Conservation (phyloP, 176 grass and related monocot genomes). For the Otatea glauca region DNA sequence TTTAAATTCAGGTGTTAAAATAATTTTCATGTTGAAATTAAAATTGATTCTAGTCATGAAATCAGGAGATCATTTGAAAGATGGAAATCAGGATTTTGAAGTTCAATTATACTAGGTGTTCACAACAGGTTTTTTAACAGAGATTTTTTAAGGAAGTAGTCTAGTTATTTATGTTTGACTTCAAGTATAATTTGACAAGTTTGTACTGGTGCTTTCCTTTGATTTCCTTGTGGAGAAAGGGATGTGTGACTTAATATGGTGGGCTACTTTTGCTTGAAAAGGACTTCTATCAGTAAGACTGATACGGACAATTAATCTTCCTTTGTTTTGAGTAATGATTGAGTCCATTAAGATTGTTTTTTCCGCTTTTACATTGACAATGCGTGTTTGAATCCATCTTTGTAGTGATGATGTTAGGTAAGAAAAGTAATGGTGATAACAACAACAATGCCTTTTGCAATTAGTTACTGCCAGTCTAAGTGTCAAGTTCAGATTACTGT, state of each 20-base stretch:
- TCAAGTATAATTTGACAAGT: neutral
- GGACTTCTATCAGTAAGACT: constrained; percentile 36
- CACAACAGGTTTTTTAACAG: neutral
- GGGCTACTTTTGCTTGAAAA: constrained; percentile 43
- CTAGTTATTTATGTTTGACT: neutral
- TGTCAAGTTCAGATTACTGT: constrained; percentile 9
- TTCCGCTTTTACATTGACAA: constrained; percentile 27
- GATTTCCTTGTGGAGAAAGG: constrained; percentile 19
- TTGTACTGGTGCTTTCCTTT: neutral
- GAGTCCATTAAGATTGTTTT: constrained; percentile 38
- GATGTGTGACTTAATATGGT: constrained; percentile 30
- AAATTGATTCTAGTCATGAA: neutral
- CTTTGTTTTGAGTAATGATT: constrained; percentile 39
- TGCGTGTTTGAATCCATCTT: constrained; percentile 39
- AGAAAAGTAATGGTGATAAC: constrained; percentile 40
- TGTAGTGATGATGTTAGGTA: constrained; percentile 46
- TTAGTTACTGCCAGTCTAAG: neutral
- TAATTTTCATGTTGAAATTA: neutral
- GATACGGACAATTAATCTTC: constrained; percentile 39
- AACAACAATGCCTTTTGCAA: constrained; percentile 29
- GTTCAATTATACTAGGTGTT: neutral
- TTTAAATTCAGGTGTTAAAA: neutral
- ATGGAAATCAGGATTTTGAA: neutral
- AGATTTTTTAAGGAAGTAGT: neutral
- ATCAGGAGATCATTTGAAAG: neutral